These are phyloP conservation scores for Leishmania mexicana DNA, from an alignment of 208 protist genomes.

Conservation along the genomic window DNA sequence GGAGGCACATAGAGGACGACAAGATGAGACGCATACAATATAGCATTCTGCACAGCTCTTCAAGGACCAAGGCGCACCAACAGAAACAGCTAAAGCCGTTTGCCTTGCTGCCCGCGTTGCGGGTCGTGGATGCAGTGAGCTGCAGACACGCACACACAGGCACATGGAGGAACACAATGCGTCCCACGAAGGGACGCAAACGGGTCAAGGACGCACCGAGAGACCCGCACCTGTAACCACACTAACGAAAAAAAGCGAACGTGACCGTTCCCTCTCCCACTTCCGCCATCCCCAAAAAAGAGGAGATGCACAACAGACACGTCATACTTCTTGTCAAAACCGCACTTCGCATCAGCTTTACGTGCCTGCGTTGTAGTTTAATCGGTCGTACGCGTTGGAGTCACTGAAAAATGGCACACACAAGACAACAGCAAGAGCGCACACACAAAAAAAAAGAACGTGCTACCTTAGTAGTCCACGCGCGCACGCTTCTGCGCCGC, in stretches of 20 bases:
- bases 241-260: background rate
- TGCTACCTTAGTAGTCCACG: constrained; percentile 7
- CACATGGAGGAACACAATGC: background rate
- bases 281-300: background rate
- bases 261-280: background rate
- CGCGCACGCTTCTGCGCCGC: constrained; percentile 44
- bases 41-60: background rate
- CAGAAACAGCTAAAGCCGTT: background rate
- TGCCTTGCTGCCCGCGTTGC: background rate
- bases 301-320: background rate
- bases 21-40: background rate
- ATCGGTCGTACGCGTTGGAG: no score
- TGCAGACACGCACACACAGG: background rate
- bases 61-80: background rate
- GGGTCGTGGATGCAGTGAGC: background rate
- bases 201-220: background rate
- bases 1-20: constrained; percentile 12
- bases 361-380: background rate
- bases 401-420: background rate
- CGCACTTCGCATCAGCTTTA: background rate
- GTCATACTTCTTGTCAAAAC: background rate
- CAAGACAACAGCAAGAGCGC: background rate
- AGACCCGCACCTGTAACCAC: background rate
- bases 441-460: background rate
- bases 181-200: background rate